A percentile compares a stretch with the other conserved stretches of the same genome.
phyloP scores from a whole-genome alignment of 106 monocot species.

The Phalaenopsis equestris region DNA sequence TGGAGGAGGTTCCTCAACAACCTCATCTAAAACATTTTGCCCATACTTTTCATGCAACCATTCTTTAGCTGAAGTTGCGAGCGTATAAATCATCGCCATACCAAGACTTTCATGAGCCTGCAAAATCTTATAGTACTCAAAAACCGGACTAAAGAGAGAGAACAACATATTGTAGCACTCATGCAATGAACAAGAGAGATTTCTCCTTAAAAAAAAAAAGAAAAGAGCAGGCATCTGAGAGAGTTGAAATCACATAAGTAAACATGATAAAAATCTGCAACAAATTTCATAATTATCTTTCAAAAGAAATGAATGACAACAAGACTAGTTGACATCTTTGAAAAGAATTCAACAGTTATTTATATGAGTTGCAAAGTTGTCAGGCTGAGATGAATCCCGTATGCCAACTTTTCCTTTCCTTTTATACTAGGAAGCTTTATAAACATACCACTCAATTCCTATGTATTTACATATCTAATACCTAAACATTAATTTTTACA shows the following conservation, averaged over 20 bases:
- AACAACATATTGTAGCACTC: too few species aligned
- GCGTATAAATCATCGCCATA: conserved; percentile 97
- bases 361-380: neutral
- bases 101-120: conserved; percentile 96
- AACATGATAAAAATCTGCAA: neutral
- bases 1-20: conserved; percentile 42
- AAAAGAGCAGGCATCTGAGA: neutral
- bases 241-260: neutral
- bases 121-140: conserved; percentile 6
- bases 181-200: neutral
- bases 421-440: neutral
- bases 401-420: neutral
- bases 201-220: neutral
- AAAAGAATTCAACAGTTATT: neutral
- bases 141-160: neutral
- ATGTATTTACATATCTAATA: too few species aligned
- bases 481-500: too few species aligned
- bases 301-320: neutral
- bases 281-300: neutral
- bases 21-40: conserved; percentile 40
- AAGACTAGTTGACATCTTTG: neutral
- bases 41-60: conserved; percentile 82
- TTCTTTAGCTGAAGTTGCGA: conserved; percentile 86
- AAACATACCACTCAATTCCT: too few species aligned
- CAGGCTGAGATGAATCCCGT: neutral